Conservation (phyloP, 1,284 basidiomycete genomes). For the Puccinia triticina region DNA sequence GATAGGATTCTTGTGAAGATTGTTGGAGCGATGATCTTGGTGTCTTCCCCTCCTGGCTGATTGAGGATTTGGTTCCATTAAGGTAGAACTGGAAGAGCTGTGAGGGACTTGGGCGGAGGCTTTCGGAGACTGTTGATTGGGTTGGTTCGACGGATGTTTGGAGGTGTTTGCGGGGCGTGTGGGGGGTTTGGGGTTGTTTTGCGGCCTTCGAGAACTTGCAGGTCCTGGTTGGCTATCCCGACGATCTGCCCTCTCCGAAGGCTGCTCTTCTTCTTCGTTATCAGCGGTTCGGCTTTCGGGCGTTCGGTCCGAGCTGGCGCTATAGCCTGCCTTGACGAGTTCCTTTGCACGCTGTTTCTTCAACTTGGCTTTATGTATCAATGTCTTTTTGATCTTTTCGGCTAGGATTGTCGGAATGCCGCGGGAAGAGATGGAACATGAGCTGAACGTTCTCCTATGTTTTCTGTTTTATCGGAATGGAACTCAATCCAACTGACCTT, state of each 20-base stretch:
- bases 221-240: neutral
- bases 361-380: slow-evolving; percentile 47
- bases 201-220: neutral
- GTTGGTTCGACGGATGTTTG: neutral
- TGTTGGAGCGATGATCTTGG: neutral
- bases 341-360: slow-evolving; percentile 49
- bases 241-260: neutral
- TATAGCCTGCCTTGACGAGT: slow-evolving; percentile 28
- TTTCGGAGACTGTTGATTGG: neutral
- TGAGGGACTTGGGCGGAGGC: neutral
- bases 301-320: neutral
- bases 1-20: neutral
- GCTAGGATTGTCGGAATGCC: neutral
- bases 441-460: neutral
- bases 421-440: neutral
- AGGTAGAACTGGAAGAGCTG: neutral
- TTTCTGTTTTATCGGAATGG: neutral
- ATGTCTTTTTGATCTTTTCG: slow-evolving; percentile 43
- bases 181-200: neutral
- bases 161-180: neutral
- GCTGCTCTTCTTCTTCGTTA: neutral
- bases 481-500: neutral
- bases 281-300: neutral
- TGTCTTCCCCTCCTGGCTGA: neutral
- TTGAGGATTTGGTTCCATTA: neutral